phyloP scores from a whole-genome alignment of 2,329 filamentous ascomycete genomes.

The Colletotrichum sp. region DNA sequence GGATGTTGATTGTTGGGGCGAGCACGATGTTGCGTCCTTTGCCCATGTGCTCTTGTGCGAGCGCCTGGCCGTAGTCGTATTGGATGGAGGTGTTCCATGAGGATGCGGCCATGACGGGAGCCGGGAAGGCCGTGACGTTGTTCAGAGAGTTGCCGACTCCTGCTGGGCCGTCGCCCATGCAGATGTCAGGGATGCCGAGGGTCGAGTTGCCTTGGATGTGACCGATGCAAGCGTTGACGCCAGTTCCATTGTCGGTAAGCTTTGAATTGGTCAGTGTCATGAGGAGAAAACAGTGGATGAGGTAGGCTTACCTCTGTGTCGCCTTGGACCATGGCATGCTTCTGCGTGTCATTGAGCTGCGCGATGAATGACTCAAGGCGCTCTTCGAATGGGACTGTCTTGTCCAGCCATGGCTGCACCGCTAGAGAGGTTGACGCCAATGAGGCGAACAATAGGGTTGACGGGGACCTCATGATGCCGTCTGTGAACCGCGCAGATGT shows the following conservation, averaged over 20 bases:
- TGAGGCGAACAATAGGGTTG: not conserved
- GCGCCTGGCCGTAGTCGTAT: slow-evolving; percentile 7
- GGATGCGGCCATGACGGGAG: not conserved
- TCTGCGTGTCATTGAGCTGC: not conserved
- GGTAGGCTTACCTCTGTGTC: not conserved
- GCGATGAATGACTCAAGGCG: not conserved
- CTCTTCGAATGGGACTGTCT: not conserved
- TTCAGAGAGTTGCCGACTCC: not conserved
- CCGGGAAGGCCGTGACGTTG: not conserved
- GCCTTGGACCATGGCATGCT: not conserved
- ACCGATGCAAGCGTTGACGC: slow-evolving; percentile 3
- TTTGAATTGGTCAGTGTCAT: not conserved
- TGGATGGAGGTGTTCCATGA: slow-evolving; percentile 36
- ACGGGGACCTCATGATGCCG: not conserved
- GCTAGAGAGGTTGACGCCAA: not conserved
- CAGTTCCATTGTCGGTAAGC: not conserved
- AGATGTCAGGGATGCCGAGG: not conserved
- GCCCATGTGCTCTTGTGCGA: slow-evolving; percentile 24
- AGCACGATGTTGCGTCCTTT: slow-evolving; percentile 65
- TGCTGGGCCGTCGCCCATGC: slow-evolving; percentile 2
- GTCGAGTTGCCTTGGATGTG: not conserved
- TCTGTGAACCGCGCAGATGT: not conserved
- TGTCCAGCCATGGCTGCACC: not conserved
- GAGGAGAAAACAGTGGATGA: not conserved
- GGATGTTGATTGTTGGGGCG: slow-evolving; percentile 67